Base-by-base conservation (phyloP, 805 yeast species). In the Wickerhamomyces hampshirensis region DNA sequence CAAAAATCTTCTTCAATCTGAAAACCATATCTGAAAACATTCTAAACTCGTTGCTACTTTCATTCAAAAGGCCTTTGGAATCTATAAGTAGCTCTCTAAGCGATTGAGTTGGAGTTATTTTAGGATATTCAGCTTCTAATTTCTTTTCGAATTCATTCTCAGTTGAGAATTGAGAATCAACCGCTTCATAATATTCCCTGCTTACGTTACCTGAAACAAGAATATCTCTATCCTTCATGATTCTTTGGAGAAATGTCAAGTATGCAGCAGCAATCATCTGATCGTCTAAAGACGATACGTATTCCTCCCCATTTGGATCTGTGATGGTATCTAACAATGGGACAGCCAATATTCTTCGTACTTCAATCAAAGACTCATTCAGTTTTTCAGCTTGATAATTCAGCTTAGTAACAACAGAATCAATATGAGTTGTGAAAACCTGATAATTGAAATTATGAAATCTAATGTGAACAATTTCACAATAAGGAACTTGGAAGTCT, bases 261-360 rank as follows among this genome's bases (percentile, higher is more conserved):
- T 75, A 69, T 0, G 74, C 68, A 28, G 76, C 75, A 0, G 81
- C 81, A 39, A 72, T 68, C 39, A 83, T 94, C 56, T 91, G 98
- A 31, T 74, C 80, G 28, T 76, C 75, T 33, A 91, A 63, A 0
- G 95, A 79, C 5, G 71, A 72, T 10, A 75, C 79, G 57, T 89
- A 93, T 50, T 88, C 97, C 33, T 77, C 83, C 11, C 50, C 55
- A 34, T 40, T 43, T n/a, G 56, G 51, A 28, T 65, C 68, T 1
- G 59, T 57, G 7, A 60, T 63, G n/a, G 59, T 47, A 34, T 77
- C 80, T 27, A 75, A 60, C 6, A 84, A 64, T 0, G 77, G 77
- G n/a, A 63, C 64, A 24, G 62, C 51, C 32, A 84, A 58, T 11
- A 76, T 55, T 3, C 45, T 46, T 5, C 59, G 48, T 35, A 81